phyloP scores from a whole-genome alignment of 108 stramenopile species.

The Mediolabrus comicus region DNA sequence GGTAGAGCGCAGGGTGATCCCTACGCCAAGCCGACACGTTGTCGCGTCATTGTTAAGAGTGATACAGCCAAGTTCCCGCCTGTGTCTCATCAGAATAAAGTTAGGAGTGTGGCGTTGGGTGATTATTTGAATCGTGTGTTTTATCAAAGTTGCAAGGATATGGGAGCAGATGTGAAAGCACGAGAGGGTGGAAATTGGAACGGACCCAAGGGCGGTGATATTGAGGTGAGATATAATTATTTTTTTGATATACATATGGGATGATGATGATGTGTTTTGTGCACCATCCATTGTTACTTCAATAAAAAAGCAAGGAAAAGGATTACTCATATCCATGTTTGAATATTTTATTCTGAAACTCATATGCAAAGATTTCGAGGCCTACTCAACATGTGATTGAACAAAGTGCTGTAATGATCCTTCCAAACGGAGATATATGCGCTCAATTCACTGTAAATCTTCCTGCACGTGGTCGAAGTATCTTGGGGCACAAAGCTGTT shows the following conservation, averaged over 20 bases:
- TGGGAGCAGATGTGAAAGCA: slow-evolving; percentile 78
- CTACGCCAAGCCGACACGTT: slow-evolving; percentile 91
- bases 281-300: not conserved
- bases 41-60: slow-evolving; percentile 70
- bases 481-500: slow-evolving; percentile 80
- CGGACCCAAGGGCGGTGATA: slow-evolving; percentile 82
- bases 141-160: slow-evolving; percentile 47
- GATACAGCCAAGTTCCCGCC: slow-evolving; percentile 74
- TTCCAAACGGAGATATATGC: slow-evolving; percentile 61
- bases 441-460: slow-evolving; percentile 92
- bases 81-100: slow-evolving; percentile 61
- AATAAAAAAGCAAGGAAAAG: not conserved
- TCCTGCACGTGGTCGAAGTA: slow-evolving; percentile 88
- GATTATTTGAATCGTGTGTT: slow-evolving; percentile 86
- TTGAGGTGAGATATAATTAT: slow-evolving; percentile 46
- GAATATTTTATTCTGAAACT: no score
- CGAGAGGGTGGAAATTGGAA: slow-evolving; percentile 29
- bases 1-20: slow-evolving; percentile 91
- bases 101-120: slow-evolving; percentile 68
- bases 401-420: slow-evolving; percentile 77
- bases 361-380: slow-evolving; percentile 52
- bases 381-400: slow-evolving; percentile 92
- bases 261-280: not conserved
- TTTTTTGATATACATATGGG: not conserved
- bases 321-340: no score